Conservation (phyloP, 106 monocot genomes). For the Vanilla planifolia region DNA sequence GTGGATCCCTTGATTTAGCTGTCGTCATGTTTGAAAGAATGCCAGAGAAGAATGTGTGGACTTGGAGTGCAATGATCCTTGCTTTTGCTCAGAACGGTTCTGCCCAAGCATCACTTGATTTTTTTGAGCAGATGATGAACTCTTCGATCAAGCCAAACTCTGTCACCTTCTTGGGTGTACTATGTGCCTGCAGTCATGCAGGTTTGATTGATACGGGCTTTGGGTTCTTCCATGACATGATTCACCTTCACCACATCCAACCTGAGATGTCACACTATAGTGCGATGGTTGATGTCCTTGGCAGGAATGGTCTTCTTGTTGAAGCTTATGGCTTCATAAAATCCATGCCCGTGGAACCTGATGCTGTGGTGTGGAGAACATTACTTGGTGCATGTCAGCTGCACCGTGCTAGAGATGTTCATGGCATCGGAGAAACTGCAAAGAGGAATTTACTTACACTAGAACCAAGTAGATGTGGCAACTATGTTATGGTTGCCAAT, state of each 20-base stretch:
- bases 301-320: constrained; percentile 42
- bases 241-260: constrained; percentile 13
- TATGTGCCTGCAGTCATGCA: constrained; percentile 65
- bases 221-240: constrained; percentile 58
- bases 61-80: constrained; percentile 71
- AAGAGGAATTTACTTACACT: constrained; percentile 34
- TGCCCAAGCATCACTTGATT: constrained; percentile 31
- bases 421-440: constrained; percentile 26
- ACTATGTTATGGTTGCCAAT: constrained; percentile 66
- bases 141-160: constrained; percentile 40
- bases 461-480: constrained; percentile 60
- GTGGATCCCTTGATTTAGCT: constrained; percentile 32
- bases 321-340: constrained; percentile 53
- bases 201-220: constrained; percentile 43
- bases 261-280: constrained; percentile 66
- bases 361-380: constrained; percentile 81
- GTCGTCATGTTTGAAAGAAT: constrained; percentile 34
- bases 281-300: constrained; percentile 66
- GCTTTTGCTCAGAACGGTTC: constrained; percentile 51
- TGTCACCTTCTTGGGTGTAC: constrained; percentile 69
- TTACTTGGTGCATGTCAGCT: constrained; percentile 48
- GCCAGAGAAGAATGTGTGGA: constrained; percentile 54
- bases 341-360: constrained; percentile 41
- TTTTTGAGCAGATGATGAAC: constrained; percentile 41
- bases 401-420: constrained; percentile 17